Evolutionary conservation across 768 basidiomycete species (phyloP), one percentile per base, ranked within the genome.

Genomic region (Lactarius sanguifluus): DNA sequence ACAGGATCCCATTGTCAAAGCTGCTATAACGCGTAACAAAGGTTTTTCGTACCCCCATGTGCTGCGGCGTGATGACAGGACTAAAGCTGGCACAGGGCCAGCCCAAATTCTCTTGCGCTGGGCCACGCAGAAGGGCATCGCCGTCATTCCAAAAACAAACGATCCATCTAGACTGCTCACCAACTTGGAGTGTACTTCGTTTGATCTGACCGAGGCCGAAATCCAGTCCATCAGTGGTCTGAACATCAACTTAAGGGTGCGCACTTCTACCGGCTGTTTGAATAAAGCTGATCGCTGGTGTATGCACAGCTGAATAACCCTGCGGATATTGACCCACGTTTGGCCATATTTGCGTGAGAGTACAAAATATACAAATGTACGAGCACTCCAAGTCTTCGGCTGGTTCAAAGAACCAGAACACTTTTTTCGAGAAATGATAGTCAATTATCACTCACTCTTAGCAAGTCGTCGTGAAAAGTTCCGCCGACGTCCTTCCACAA

Each of bases 271-370:
- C 59, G 36, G 13, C 61, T 34, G 63, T 32, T 9, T 16, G n/a
- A 12, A 38, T 25, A 38, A 38, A 20, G 1, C 54, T 20, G 56
- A 54, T 30, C 71, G 65, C 73, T 61, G 65, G 64, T 9, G 36
- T 32, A 56, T 62, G 36, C 50, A 20, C 67, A 90, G 89, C 72
- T 90, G 73, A 91, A 91, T 76, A 78, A 92, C 75, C 91, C 91
- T 9, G 82, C 75, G 43, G 84, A 84, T 25, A 87, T 91, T 47
- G 87, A 91, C 70, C 78, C 83, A 62, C 81, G 38, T 40, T 2
- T 40, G 38, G 38, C 38, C 38, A 40, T 40, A 12, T 40, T 40
- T 16, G 38, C 38, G 15, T 40, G 15, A 40, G 38, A 40, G 38
- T n/a, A 9, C 43, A 45, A 20, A n/a, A n/a, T n/a, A 8, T 45